Evolutionary conservation across 108 stramenopile genomes (phyloP).

Genomic region (Epithemia pelagica): DNA sequence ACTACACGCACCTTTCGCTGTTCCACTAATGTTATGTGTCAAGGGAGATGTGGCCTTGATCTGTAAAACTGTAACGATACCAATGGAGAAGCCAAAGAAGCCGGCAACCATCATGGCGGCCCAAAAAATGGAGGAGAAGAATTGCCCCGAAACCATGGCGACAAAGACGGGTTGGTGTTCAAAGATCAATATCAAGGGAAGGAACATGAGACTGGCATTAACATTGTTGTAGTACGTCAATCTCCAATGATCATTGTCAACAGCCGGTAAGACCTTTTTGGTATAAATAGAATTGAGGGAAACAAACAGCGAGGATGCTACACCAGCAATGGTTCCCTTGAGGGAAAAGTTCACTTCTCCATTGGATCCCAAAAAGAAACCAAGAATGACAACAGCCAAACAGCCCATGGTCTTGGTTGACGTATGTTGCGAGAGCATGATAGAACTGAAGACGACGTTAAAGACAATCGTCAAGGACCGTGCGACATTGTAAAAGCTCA

Average conservation of each 20-base stretch:
- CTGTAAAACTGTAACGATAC: slow-evolving; percentile 93
- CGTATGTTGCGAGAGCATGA: slow-evolving; percentile 71
- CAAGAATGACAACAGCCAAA: slow-evolving; percentile 77
- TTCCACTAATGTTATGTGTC: slow-evolving; percentile 94
- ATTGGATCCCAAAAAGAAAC: slow-evolving; percentile 83
- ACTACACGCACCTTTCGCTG: slow-evolving; percentile 55
- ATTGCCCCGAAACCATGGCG: slow-evolving; percentile 27
- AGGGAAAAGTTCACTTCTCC: slow-evolving; percentile 84
- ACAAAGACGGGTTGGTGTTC: slow-evolving; percentile 49
- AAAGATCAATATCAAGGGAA: slow-evolving; percentile 76
- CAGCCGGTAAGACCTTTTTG: slow-evolving; percentile 78
- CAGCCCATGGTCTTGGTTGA: slow-evolving; percentile 63
- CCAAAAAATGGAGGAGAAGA: slow-evolving; percentile 74
- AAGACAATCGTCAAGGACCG: slow-evolving; percentile 91
- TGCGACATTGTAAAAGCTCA: slow-evolving; percentile 96
- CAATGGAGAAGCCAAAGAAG: slow-evolving; percentile 91
- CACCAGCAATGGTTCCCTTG: slow-evolving; percentile 77
- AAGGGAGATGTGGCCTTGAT: slow-evolving; percentile 92
- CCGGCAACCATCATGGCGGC: slow-evolving; percentile 82
- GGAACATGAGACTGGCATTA: slow-evolving; percentile 85
- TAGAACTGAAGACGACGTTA: slow-evolving; percentile 80
- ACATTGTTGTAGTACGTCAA: slow-evolving; percentile 93
- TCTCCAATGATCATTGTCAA: slow-evolving; percentile 91
- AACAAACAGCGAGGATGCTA: slow-evolving; percentile 86
- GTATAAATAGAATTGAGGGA: slow-evolving; percentile 93